These are phyloP conservation scores for Lanmaoa rubissima DNA, from an alignment of 768 basidiomycete species.

Conservation along the genomic window DNA sequence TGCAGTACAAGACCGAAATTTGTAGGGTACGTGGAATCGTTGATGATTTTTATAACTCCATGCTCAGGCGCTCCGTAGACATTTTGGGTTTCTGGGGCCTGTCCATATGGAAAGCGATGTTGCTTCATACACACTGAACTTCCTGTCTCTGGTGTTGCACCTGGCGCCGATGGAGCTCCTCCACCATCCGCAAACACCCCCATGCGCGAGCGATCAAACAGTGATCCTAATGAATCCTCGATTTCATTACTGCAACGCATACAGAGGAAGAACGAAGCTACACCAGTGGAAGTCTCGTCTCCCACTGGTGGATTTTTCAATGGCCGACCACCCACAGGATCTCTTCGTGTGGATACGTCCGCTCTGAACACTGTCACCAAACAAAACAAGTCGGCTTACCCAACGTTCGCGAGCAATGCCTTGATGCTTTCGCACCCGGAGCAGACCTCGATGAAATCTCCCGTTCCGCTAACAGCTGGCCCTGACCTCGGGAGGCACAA, in stretches of 20 bases:
- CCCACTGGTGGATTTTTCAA: slow-evolving; percentile 46
- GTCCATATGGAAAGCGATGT: slow-evolving; percentile 89
- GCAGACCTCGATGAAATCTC: slow-evolving; percentile 60
- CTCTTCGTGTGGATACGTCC: slow-evolving; percentile 73
- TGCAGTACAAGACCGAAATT: slow-evolving; percentile 90
- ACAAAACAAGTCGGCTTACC: slow-evolving; percentile 87
- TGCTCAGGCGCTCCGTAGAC: slow-evolving; percentile 47
- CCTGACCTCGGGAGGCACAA: slow-evolving; percentile 82
- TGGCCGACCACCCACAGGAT: slow-evolving; percentile 64
- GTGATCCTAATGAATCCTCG: slow-evolving; percentile 72
- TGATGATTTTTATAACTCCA: neutral
- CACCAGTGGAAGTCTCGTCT: slow-evolving; percentile 53
- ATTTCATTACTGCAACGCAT: slow-evolving; percentile 79
- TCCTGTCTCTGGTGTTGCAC: slow-evolving; percentile 58
- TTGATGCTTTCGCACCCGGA: slow-evolving; percentile 55
- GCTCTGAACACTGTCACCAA: slow-evolving; percentile 55
- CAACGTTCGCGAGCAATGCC: slow-evolving; percentile 50
- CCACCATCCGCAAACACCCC: slow-evolving; percentile 51
- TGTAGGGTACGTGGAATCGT: slow-evolving; percentile 61
- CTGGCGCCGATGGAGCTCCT: slow-evolving; percentile 51
- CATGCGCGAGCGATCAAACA: slow-evolving; percentile 70
- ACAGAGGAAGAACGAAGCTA: slow-evolving; percentile 60
- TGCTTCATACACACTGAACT: slow-evolving; percentile 93
- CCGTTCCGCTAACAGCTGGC: slow-evolving; percentile 80
- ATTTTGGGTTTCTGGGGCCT: slow-evolving; percentile 92